Evolutionary conservation across 495 filamentous ascomycete genomes (phyloP).

Genomic region (Neurospora africana): DNA sequence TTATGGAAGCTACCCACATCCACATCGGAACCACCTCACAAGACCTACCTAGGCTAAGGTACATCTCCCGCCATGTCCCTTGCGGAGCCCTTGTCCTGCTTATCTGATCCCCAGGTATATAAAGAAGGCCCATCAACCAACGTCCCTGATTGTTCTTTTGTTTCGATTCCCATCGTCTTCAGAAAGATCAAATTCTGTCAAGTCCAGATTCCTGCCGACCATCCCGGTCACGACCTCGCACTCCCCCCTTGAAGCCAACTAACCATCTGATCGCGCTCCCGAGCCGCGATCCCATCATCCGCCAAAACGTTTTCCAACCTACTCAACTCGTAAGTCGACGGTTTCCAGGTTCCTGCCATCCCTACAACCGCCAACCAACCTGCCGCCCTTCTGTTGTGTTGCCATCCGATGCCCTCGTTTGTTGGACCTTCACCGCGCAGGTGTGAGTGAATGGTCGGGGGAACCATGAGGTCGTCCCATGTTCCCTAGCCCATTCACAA

Average conservation of each 20-base stretch:
- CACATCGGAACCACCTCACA: not conserved
- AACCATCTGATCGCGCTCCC: slow-evolving; percentile 38
- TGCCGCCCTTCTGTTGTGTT: not conserved
- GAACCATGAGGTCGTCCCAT: not conserved
- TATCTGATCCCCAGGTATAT: not conserved
- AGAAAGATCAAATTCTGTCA: not conserved
- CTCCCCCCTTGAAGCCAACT: not conserved
- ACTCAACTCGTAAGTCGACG: slow-evolving; percentile 63
- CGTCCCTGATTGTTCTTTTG: not conserved
- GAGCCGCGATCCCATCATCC: slow-evolving; percentile 46
- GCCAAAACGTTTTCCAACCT: slow-evolving; percentile 88
- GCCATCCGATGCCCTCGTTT: not conserved
- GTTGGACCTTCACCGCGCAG: not conserved
- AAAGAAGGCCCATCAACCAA: not conserved
- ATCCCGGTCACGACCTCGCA: not conserved
- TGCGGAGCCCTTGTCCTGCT: not conserved
- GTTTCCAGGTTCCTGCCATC: not conserved
- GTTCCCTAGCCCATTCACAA: not conserved
- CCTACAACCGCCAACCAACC: not conserved
- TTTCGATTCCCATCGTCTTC: not conserved
- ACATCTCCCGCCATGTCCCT: not conserved
- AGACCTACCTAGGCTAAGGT: not conserved
- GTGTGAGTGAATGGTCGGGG: not conserved
- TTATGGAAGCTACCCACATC: not conserved
- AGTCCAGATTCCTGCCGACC: not conserved